Percentiles rank a stretch among this genome's conserved stretches.
phyloP scores from a whole-genome alignment of 2,329 filamentous ascomycete species.

The Trichoderma sp. region DNA sequence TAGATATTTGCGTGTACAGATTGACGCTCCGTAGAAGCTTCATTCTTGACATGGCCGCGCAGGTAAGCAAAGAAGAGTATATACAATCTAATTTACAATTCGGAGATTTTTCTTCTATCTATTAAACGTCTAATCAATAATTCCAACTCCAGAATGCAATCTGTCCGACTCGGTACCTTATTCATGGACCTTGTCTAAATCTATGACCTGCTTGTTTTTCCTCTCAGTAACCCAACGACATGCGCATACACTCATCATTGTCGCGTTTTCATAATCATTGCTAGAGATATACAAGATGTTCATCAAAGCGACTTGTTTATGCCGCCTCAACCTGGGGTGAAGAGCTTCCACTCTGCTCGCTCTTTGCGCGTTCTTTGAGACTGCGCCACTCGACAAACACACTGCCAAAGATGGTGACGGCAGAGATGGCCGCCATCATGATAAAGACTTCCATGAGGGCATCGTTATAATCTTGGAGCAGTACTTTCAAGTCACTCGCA shows the following conservation, averaged over 20 bases:
- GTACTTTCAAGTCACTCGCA: not conserved
- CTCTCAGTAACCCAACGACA: not conserved
- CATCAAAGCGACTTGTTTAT: not conserved
- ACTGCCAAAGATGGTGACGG: not conserved
- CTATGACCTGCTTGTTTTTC: not conserved
- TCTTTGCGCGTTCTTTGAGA: not conserved
- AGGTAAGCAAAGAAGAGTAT: not conserved
- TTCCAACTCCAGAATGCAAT: not conserved
- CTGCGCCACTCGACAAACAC: slow-evolving; percentile 3
- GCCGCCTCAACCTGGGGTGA: not conserved
- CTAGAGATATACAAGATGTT: not conserved
- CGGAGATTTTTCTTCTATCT: not conserved
- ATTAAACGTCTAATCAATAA: not conserved
- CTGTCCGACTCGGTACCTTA: not conserved
- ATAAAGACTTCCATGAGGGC: not conserved
- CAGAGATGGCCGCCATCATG: not conserved
- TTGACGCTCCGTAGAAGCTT: not conserved
- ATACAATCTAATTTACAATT: not conserved
- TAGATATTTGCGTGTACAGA: not conserved
- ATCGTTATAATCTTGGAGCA: not conserved
- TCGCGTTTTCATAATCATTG: not conserved
- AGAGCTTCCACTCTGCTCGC: not conserved
- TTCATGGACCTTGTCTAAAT: not conserved
- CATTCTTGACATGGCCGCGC: not conserved
- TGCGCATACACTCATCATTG: not conserved